Base-by-base conservation (phyloP, 805 yeast species). In the Danielia reshetovae region DNA sequence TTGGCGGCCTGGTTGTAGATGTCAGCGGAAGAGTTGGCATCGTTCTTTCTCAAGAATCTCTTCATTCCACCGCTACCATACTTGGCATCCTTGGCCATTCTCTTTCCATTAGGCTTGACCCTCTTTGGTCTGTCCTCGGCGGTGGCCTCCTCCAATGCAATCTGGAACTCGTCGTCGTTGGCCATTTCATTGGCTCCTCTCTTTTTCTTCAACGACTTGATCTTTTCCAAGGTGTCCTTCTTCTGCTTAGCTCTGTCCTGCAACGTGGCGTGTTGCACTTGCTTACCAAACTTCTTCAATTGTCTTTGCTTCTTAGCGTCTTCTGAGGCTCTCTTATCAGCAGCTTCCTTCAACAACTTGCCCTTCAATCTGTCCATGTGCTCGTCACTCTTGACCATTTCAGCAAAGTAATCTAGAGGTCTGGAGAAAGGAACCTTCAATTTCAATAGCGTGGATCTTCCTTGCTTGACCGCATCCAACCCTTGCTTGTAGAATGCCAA, bases 361-460 rank as follows among this genome's bases (percentile, higher is more conserved):
- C 70, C 66, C 71, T 86, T 88, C 55, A 93, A 74, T 63, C 79
- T 85, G 55, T 87, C 96, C 98, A 93, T 93, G 62, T 93, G 99
- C 60, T 87, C 96, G 61, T 93, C 98, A 35, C 89, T 81, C 68
- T 93, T 93, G 40, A 88, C 85, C 98, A 93, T 93, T 65, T 93
- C 98, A 13, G 98, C 99, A 66, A 93, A 93, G 61, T 86, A 93
- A 59, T 93, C 98, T 52, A 77, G 67, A 24, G 99, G 99, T 60
- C 98, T 78, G 18, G 94, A 72, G 59, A 93, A 93, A 40, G 96
- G 87, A 21, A 90, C 79, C 54, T 81, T 81, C 46, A 85, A 72
- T 52, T 79, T 79, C 37, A 79, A 64, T 27, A 85, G 68, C 35
- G 75, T 74, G 30, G 71, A 59, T 53, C 90, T 80, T 17, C 85